Conservation (phyloP, 192 early-diverging fungal genomes). For the Coemansia pectinata region DNA sequence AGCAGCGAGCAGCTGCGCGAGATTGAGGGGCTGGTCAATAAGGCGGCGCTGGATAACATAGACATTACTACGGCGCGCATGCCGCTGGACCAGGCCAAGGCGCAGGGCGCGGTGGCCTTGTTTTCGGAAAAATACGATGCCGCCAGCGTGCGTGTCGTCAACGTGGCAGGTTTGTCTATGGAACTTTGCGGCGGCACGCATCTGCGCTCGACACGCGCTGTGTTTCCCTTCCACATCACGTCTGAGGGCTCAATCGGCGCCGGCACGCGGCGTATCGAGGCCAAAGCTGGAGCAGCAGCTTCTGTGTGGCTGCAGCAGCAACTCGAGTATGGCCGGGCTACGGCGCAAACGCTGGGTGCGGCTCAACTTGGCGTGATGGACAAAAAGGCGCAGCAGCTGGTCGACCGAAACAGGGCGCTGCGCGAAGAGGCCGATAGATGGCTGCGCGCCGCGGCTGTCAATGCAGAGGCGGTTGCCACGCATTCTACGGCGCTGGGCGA, state of each 20-base stretch:
- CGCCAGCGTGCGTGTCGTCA: conserved; percentile 91
- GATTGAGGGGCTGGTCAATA: conserved; percentile 76
- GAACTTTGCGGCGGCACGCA: conserved; percentile 99
- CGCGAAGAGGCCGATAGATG: conserved; percentile 25
- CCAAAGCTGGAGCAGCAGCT: conserved; percentile 90
- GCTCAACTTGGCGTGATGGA: conserved; percentile 63
- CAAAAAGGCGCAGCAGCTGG: conserved; percentile 50
- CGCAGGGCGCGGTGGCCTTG: conserved; percentile 84
- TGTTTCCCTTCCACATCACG: conserved; percentile 82
- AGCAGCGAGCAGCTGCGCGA: conserved; percentile 62
- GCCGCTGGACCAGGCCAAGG: conserved; percentile 73
- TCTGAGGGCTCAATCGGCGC: conserved; percentile 91
- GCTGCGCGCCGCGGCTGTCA: conserved; percentile 31
- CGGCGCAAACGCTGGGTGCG: conserved; percentile 60
- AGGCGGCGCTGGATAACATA: conserved; percentile 71
- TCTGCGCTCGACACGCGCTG: conserved; percentile 81
- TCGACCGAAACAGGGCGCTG: conserved; percentile 11
- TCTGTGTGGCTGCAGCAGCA: conserved; percentile 66
- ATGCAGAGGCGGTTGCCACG: conserved; percentile 20
- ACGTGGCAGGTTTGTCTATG: conserved; percentile 75
- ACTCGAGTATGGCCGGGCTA: conserved; percentile 61
- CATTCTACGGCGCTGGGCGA: conserved; percentile 33
- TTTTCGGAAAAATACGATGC: conserved; percentile 95
- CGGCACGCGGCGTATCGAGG: conserved; percentile 94
- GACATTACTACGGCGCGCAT: conserved; percentile 80